Evolutionary conservation across 805 yeast genomes (phyloP), one percentile per base, ranked within the genome.

Genomic region (Metschnikowia reukaufii): DNA sequence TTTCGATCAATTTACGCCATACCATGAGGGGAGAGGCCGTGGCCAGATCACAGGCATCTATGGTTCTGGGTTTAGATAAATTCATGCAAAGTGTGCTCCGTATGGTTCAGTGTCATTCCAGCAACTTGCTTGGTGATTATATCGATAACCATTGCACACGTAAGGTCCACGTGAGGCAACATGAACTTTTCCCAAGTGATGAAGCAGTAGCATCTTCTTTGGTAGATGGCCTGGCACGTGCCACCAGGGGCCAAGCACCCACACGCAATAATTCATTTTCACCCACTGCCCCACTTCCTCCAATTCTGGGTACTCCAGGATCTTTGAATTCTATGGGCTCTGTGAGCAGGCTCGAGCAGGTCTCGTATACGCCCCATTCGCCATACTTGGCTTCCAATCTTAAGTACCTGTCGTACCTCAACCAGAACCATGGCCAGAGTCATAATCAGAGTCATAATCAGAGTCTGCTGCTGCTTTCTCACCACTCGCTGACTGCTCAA

Each of bases 341-440:
- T 17, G 13, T 25, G 7, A n/a, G 30, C 20, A 16, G 19, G 9
- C 25, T 36, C 19, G 41, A 30, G 30, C 21, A 35, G 39, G 12
- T 25, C 25, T 4, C 25, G 9, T 30, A 17, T 16, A 16, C 34
- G 15, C 18, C 39, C 10, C 8, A 27, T 23, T 17, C 39, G 17
- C 41, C 44, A 4, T 52, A 45, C 39, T 10, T 15, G 27, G 46
- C 27, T 18, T 35, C 55, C 25, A 54, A 52, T 34, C 18, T 39
- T 21, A 49, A 52, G 45, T 52, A 54, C 38, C 51, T 48, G 58
- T 45, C 55, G 16, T 50, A 54, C 34, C 45, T 50, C 20, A 47
- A 40, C 39, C 52, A 40, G 18, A 44, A 44, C 41, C 29, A 25
- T 3, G 29, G 12, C 29, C 29, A n/a, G n/a, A n/a, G n/a, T n/a